Percentiles rank a stretch among this genome's conserved stretches.
Conservation (phyloP, 345 rosid species). For the Adansonia digitata region DNA sequence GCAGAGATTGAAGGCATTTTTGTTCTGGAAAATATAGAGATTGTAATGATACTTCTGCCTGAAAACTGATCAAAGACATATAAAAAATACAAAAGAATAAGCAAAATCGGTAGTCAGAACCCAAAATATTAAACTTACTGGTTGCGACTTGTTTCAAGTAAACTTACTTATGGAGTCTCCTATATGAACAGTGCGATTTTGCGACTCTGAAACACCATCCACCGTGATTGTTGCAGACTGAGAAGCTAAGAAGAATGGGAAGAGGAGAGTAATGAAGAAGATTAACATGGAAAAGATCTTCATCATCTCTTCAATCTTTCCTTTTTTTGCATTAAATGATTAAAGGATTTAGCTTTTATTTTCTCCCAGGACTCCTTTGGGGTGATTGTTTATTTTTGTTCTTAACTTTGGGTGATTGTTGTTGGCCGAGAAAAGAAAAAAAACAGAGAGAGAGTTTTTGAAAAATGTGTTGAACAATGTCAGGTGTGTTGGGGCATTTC, state of each 20-base stretch:
- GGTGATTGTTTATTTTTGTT: no score
- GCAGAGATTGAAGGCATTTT: constrained; percentile 74
- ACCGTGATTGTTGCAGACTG: constrained; percentile 48
- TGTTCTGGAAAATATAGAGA: constrained; percentile 82
- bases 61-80: constrained; percentile 50
- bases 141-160: not conserved
- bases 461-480: not conserved
- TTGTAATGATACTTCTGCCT: constrained; percentile 58
- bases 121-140: not conserved
- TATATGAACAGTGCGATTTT: constrained; percentile 54
- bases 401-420: not conserved
- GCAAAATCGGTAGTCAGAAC: not conserved
- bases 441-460: not conserved
- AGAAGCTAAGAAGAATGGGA: constrained; percentile 32
- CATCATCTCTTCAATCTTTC: not conserved
- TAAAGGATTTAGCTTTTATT: not conserved
- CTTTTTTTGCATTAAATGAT: not conserved
- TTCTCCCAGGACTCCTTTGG: no score
- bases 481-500: not conserved
- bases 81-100: not conserved
- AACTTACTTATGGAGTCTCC: constrained; percentile 41
- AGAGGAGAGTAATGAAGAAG: constrained; percentile 27
- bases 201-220: constrained; percentile 71
- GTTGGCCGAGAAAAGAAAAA: no score
- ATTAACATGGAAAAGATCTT: constrained; percentile 16